Evolutionary conservation across 495 filamentous ascomycete species (phyloP).

Genomic region (Antarctomyces pellizariae): DNA sequence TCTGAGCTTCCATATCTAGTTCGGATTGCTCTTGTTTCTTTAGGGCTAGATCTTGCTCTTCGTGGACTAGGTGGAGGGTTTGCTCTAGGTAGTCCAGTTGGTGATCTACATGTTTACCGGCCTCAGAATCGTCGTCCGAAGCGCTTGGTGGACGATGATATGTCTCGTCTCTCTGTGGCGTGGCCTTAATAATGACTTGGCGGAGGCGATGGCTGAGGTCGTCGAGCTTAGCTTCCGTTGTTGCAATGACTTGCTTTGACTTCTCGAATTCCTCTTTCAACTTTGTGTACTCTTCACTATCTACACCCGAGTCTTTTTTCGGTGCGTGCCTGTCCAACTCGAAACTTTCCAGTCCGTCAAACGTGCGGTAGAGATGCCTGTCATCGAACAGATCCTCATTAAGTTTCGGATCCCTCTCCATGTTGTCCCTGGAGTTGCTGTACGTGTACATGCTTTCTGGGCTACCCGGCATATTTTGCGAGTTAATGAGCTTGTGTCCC

Average conservation of each 20-base stretch:
- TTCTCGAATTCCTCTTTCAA: slow-evolving; percentile 14
- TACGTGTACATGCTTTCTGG: slow-evolving; percentile 44
- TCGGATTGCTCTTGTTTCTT: slow-evolving; percentile 8
- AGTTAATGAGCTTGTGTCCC: slow-evolving; percentile 8
- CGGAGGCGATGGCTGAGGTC: slow-evolving; percentile 45
- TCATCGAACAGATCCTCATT: slow-evolving; percentile 50
- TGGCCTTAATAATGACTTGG: slow-evolving; percentile 38
- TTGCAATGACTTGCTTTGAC: slow-evolving; percentile 22
- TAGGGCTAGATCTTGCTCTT: slow-evolving; percentile 9
- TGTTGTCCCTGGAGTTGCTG: slow-evolving; percentile 26
- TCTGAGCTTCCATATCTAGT: slow-evolving; percentile 18
- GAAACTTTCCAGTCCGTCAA: slow-evolving; percentile 20
- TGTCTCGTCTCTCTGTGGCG: slow-evolving; percentile 20
- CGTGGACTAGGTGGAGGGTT: slow-evolving; percentile 18
- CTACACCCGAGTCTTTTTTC: background rate
- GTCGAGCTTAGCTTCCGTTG: slow-evolving; percentile 45
- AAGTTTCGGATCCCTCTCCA: slow-evolving; percentile 17
- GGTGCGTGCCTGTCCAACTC: slow-evolving; percentile 2
- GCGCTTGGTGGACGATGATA: slow-evolving; percentile 11
- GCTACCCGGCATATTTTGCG: slow-evolving; percentile 31
- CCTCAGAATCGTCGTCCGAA: background rate
- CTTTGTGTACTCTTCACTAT: no score
- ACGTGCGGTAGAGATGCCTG: slow-evolving; percentile 47
- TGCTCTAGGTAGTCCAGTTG: slow-evolving; percentile 30
- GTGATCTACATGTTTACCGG: slow-evolving; percentile 12